Base-by-base conservation (phyloP, 352 stramenopile genomes). In the Globisporangium takayamanum region DNA sequence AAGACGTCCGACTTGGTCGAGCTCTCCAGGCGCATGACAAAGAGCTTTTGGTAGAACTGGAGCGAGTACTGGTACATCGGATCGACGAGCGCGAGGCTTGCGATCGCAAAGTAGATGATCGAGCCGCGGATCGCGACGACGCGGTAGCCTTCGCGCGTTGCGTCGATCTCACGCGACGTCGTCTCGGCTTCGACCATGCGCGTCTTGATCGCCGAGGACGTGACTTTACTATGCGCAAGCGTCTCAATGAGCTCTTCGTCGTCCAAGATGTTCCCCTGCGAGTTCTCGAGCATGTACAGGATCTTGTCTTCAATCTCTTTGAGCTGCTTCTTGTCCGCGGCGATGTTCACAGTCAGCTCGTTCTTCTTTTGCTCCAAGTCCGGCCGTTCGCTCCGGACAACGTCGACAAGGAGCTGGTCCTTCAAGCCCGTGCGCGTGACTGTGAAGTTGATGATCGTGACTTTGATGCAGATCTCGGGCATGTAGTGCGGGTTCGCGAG, bases 301-400 rank as follows among this genome's bases (percentile, higher is more conserved):
- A 98, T 98, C 57, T 96, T 94, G 74, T 98, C 92, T 59, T 98
- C 94, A 45, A 98, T 97, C 62, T 97, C 88, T 53, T 97, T 96
- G 10, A 98, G 73, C 30, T 95, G 87, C 41, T 89, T 92, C 72
- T 97, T 97, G 67, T 97, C 92, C 10, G 84, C 80, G 2, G 92
- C 88, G 30, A 98, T 98, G 36, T 89, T 93, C 8, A 98, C 73
- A 6, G 97, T 94, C 5, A 98, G 76, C 48, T 95, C 78, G 62
- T 97, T 94, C 61, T 97, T 97, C 66, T 94, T 91, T 33, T 88
- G 84, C 57, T 97, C 92, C 0, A 98, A 63, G 60, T 98, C 92
- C 0, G 91, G 90, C 6, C 92, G 79, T 53, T 98, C 92, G 56
- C 92, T 95, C 12, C 84, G 80, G 22, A 98, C 89, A 5, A 98